Conservation (phyloP, 768 basidiomycete species). For the Xerocomus potaroensis region DNA sequence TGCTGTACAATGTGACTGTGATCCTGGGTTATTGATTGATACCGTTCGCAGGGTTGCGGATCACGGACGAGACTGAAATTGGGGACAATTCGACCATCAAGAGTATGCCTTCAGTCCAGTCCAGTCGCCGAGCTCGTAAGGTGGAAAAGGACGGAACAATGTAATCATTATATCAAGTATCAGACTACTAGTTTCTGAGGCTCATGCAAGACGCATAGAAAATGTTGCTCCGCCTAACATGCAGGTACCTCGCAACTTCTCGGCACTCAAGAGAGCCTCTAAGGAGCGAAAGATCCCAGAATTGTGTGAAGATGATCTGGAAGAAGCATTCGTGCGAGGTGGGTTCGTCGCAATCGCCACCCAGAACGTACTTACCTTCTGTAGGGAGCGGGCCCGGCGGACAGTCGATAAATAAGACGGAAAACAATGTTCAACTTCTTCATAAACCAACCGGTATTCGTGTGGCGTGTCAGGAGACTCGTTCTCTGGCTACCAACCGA, state of each 20-base stretch:
- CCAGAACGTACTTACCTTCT: constrained; percentile 6
- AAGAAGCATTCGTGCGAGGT: constrained; percentile 87
- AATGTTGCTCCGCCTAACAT: constrained; percentile 30
- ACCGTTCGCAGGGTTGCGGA: constrained; percentile 52
- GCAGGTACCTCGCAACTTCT: constrained; percentile 46
- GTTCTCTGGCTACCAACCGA: constrained; percentile 77
- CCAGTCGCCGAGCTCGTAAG: constrained; percentile 45
- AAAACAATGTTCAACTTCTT: constrained; percentile 84
- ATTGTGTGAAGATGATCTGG: constrained; percentile 75
- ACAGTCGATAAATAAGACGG: constrained; percentile 96
- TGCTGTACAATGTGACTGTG: background rate
- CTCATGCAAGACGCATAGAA: constrained; percentile 27
- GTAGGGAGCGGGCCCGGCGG: constrained; percentile 89
- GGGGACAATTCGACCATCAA: constrained; percentile 83
- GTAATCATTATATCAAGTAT: constrained; percentile 26
- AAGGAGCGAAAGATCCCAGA: constrained; percentile 60
- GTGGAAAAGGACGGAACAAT: constrained; percentile 35
- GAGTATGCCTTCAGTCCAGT: constrained; percentile 43
- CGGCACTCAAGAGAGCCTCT: constrained; percentile 67
- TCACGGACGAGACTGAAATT: constrained; percentile 80
- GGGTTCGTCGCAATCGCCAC: constrained; percentile 14
- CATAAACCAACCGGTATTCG: constrained; percentile 88
- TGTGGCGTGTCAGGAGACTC: constrained; percentile 84
- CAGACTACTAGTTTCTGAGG: constrained; percentile 26
- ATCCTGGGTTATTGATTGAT: background rate